Conservation (phyloP, 2,329 filamentous ascomycete genomes). For the Phyllosticta capitalensis region DNA sequence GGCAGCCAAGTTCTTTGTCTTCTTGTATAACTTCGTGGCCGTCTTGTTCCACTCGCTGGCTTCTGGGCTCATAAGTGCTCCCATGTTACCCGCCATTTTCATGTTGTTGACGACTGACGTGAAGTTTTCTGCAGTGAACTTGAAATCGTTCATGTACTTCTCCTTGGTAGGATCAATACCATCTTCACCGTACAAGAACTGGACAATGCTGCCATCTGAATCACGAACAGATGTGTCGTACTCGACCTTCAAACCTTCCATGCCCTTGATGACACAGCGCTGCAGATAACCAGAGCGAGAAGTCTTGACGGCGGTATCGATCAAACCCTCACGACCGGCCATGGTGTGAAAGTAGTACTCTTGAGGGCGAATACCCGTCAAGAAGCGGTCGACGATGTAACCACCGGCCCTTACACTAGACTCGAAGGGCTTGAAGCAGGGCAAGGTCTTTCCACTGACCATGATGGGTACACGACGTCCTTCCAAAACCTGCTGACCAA, state of each 20-base stretch:
- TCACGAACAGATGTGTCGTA: conserved; percentile 94
- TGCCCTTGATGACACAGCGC: conserved; percentile 94
- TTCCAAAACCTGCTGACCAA: conserved; percentile 94
- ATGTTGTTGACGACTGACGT: conserved; percentile 70
- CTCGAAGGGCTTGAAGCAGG: conserved; percentile 88
- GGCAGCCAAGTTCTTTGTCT: conserved; percentile 55
- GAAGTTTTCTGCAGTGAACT: conserved; percentile 81
- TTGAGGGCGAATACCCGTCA: conserved; percentile 93
- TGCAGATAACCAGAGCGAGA: conserved; percentile 94
- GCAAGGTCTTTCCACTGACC: conserved; percentile 94
- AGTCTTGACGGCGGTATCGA: conserved; percentile 98
- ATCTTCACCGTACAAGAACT: conserved; percentile 95
- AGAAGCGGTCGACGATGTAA: conserved; percentile 91
- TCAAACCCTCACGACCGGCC: conserved; percentile 95
- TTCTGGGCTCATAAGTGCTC: conserved; percentile 55
- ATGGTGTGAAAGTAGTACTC: conserved; percentile 99
- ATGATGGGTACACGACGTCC: conserved; percentile 90
- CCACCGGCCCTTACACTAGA: conserved; percentile 82
- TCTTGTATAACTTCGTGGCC: conserved; percentile 70
- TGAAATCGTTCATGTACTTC: conserved; percentile 81
- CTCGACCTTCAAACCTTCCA: conserved; percentile 86
- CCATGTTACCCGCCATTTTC: conserved; percentile 50
- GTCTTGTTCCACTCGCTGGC: conserved; percentile 51
- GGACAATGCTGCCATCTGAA: conserved; percentile 82
- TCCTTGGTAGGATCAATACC: conserved; percentile 91